Evolutionary conservation across 2,329 filamentous ascomycete genomes (phyloP), one percentile per base, ranked within the genome.

Genomic region (Calonectria crousiana): DNA sequence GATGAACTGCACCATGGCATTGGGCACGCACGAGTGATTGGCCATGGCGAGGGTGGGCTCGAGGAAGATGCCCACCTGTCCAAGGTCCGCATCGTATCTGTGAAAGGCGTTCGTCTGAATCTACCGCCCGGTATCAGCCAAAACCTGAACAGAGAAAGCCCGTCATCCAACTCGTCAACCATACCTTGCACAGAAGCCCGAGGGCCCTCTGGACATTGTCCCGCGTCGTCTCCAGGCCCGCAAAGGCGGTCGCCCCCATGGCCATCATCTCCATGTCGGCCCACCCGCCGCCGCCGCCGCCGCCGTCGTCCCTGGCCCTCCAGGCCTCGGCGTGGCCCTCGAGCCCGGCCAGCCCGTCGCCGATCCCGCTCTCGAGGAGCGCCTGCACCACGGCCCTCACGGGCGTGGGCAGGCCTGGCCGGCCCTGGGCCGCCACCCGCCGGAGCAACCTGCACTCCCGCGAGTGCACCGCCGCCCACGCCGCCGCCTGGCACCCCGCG

Each of bases 101-200:
- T 90, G 90, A 80, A 93, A 93, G 5, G 90, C 87, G 82, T 93
- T 93, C 47, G 90, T 91, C 80, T 91, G 87, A 73, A 92, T 87
- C 90, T 92, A 72, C n/a, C n/a, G n/a, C n/a, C n/a, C n/a, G n/a
- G n/a, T n/a, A n/a, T n/a, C n/a, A n/a, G n/a, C n/a, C n/a, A n/a
- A n/a, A n/a, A n/a, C n/a, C n/a, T n/a, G n/a, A n/a, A n/a, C n/a
- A n/a, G n/a, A n/a, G n/a, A n/a, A n/a, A n/a, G n/a, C n/a, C n/a
- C 11, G 36, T 36, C 79, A 8, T 78, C 72, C 34, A 28, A 20
- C 13, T 20, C 30, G 26, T 32, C 30, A 32, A 32, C 4, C 83
- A 69, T 78, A 91, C 90, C 85, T 91, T 90, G 83, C 90, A 92
- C 44, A 92, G 75, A 2, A 90, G 77, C 69, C 88, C 86, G 28